Conservation (phyloP, 345 rosid species). For the Brassica incana region DNA sequence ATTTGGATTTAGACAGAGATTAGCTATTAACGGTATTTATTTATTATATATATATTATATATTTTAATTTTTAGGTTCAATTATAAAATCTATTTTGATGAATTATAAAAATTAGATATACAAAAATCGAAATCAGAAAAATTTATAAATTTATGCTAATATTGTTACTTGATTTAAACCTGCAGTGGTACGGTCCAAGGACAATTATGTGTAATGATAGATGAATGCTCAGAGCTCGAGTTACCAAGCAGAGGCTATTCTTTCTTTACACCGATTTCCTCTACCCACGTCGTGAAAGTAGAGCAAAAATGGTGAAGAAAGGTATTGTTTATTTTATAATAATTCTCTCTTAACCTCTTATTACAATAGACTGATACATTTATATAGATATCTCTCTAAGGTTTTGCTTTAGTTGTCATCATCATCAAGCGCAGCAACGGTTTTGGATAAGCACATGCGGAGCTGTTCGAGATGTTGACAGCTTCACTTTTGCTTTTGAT, state of each 20-base stretch:
- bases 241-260: background rate
- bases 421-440: background rate
- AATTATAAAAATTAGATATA: too few relatives aligned
- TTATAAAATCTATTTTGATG: too few relatives aligned
- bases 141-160: too few relatives aligned
- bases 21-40: too few relatives aligned
- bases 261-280: background rate
- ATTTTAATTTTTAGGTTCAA: too few relatives aligned
- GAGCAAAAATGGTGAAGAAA: background rate
- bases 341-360: too few relatives aligned
- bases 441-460: background rate
- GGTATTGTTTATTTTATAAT: too few relatives aligned
- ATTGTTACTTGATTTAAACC: background rate
- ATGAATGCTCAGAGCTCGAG: too few relatives aligned
- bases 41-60: too few relatives aligned
- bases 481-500: background rate
- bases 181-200: background rate
- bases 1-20: too few relatives aligned
- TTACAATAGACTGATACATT: too few relatives aligned
- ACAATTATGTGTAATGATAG: background rate
- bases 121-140: too few relatives aligned
- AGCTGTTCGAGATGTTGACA: background rate
- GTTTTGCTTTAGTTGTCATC: background rate
- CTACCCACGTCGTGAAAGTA: background rate
- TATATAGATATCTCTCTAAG: background rate